phyloP scores from a whole-genome alignment of 306 rosid species.

The Vigna trinervia region DNA sequence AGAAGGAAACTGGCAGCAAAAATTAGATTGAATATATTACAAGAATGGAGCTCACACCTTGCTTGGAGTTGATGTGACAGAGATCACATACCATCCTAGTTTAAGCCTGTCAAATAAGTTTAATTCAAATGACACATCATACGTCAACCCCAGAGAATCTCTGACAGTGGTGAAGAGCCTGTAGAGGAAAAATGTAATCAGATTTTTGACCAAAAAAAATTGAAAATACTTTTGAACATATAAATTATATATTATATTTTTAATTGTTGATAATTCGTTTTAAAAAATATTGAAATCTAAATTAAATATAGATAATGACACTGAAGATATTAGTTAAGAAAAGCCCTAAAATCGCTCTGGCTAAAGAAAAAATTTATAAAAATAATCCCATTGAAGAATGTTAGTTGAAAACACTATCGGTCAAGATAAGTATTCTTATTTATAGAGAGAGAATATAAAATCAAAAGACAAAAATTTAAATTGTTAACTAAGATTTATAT shows the following conservation, averaged over 20 bases:
- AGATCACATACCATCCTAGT: slow-evolving; percentile 97
- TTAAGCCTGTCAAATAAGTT: slow-evolving; percentile 91
- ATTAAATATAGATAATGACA: not conserved
- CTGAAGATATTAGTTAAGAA: not conserved
- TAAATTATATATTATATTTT: not conserved
- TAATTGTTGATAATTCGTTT: not conserved
- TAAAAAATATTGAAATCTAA: not conserved
- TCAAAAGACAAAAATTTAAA: too few species aligned
- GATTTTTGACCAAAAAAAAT: not conserved
- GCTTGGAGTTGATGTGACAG: slow-evolving; percentile 95
- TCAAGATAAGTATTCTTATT: not conserved
- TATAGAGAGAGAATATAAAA: not conserved
- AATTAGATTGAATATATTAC: slow-evolving; percentile 18
- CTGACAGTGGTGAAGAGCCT: slow-evolving; percentile 97
- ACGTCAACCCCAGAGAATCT: slow-evolving; percentile 97
- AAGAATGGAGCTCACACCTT: slow-evolving; percentile 69
- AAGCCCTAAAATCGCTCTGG: not conserved
- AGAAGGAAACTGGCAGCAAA: slow-evolving; percentile 35
- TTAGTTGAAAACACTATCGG: too few species aligned
- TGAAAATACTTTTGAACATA: not conserved
- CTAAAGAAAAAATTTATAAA: too few species aligned
- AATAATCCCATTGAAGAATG: too few species aligned
- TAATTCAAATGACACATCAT: slow-evolving; percentile 93
- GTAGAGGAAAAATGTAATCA: slow-evolving; percentile 47
- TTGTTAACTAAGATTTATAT: not conserved